phyloP scores from a whole-genome alignment of 768 basidiomycete genomes.

The Cubamyces sp. region DNA sequence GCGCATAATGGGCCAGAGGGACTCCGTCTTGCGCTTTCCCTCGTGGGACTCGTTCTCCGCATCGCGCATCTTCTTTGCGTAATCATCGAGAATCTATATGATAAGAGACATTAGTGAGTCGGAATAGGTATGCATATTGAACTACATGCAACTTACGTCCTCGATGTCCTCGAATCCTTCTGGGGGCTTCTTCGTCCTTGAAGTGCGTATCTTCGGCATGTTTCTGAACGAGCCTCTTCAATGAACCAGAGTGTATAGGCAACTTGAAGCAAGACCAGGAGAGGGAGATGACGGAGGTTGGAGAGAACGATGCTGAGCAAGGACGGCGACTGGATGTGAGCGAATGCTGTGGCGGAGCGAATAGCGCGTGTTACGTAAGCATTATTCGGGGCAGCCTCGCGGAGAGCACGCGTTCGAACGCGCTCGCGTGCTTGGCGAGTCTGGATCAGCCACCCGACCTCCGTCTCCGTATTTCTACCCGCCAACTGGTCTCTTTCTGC shows the following conservation, averaged over 20 bases:
- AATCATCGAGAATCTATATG: slow-evolving; percentile 90
- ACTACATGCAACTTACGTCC: slow-evolving; percentile 47
- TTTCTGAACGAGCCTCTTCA: not conserved
- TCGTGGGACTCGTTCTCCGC: slow-evolving; percentile 99
- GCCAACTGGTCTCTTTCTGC: not conserved
- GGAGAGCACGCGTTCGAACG: slow-evolving; percentile 26
- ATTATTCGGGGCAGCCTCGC: slow-evolving; percentile 17
- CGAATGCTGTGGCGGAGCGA: slow-evolving; percentile 7
- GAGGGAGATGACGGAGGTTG: too few species aligned
- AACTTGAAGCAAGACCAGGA: slow-evolving; percentile 6
- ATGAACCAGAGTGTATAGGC: not conserved
- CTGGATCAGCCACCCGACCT: slow-evolving; percentile 17
- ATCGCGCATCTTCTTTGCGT: slow-evolving; percentile 98
- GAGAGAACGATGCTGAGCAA: slow-evolving; percentile 15
- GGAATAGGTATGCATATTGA: not conserved
- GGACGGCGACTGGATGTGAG: slow-evolving; percentile 4
- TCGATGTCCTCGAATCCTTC: slow-evolving; percentile 97
- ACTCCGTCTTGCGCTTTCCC: slow-evolving; percentile 94
- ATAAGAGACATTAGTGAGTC: slow-evolving; percentile 3
- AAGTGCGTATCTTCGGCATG: slow-evolving; percentile 95
- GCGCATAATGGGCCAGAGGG: slow-evolving; percentile 95
- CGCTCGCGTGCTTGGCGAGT: slow-evolving; percentile 20
- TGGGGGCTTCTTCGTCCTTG: slow-evolving; percentile 91
- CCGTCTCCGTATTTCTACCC: slow-evolving; percentile 21
- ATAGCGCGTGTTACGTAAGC: slow-evolving; percentile 27